These are phyloP conservation scores for Fistulinella prunicolor DNA, from an alignment of 768 basidiomycete species.

Conservation along the genomic window DNA sequence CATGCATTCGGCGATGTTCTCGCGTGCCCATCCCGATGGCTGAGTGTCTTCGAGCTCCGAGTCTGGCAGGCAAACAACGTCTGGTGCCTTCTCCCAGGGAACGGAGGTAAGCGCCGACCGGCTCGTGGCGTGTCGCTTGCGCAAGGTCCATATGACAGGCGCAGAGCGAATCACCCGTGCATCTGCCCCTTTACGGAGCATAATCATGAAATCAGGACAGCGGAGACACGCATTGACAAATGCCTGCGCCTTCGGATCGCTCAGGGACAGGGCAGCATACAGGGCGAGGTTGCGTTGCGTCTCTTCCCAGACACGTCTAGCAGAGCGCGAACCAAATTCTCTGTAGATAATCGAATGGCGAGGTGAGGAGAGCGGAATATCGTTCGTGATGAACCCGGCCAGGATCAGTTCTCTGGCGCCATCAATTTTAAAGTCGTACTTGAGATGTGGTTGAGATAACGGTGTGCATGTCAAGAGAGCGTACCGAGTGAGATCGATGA, in stretches of 20 bases:
- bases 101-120: constrained; percentile 22
- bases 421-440: constrained; percentile 23
- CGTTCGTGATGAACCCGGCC: constrained; percentile 30
- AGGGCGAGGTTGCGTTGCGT: constrained; percentile 25
- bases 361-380: constrained; percentile 20
- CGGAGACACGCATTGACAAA: constrained; percentile 33
- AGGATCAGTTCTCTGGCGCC: constrained; percentile 27
- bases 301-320: constrained; percentile 29
- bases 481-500: constrained; percentile 31
- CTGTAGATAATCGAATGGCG: constrained; percentile 24
- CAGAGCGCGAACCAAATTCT: constrained; percentile 5
- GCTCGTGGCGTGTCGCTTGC: constrained; percentile 26
- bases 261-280: constrained; percentile 27
- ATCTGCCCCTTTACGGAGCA: constrained; percentile 29
- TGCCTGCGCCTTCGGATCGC: constrained; percentile 25
- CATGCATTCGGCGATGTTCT: constrained; percentile 27
- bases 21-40: constrained; percentile 15
- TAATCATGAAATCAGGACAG: constrained; percentile 31
- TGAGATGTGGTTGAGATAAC: constrained; percentile 17
- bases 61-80: constrained; percentile 19
- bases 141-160: constrained; percentile 26
- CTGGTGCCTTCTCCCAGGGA: constrained; percentile 23
- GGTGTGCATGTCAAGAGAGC: constrained; percentile 17
- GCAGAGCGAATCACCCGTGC: constrained; percentile 27
- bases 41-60: constrained; percentile 24